A percentile compares a stretch with the other conserved stretches of the same genome.
Evolutionary conservation across 2,329 filamentous ascomycete genomes (phyloP).

Genomic region (Penicillium janthinellum): DNA sequence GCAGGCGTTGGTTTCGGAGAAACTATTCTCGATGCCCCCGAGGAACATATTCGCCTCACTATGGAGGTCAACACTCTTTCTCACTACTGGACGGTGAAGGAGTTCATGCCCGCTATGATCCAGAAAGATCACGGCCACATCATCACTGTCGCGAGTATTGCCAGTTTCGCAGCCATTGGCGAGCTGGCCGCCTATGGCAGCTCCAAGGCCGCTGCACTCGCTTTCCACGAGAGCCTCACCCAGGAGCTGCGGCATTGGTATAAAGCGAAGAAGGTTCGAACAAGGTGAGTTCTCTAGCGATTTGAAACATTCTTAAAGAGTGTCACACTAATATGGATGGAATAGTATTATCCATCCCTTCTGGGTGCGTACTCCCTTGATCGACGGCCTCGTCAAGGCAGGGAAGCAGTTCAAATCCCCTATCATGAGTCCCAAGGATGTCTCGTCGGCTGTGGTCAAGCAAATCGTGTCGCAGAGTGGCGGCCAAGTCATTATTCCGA

Average conservation of each 20-base stretch:
- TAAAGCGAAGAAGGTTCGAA: slow-evolving; percentile 31
- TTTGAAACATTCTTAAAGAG: neutral
- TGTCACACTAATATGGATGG: neutral
- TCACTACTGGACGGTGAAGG: slow-evolving; percentile 50
- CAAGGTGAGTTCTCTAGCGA: slow-evolving; percentile 22
- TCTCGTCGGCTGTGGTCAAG: neutral
- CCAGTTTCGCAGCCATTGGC: slow-evolving; percentile 47
- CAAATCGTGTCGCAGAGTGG: neutral
- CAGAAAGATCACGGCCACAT: slow-evolving; percentile 53
- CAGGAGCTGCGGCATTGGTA: slow-evolving; percentile 35
- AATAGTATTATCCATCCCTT: slow-evolving; percentile 23
- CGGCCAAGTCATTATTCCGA: slow-evolving; percentile 1
- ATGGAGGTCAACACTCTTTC: slow-evolving; percentile 53
- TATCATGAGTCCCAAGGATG: neutral
- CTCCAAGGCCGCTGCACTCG: slow-evolving; percentile 51
- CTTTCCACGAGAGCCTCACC: slow-evolving; percentile 51
- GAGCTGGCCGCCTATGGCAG: slow-evolving; percentile 54
- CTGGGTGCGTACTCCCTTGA: slow-evolving; percentile 43
- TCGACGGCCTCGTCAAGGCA: slow-evolving; percentile 29
- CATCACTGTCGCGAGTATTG: slow-evolving; percentile 55
- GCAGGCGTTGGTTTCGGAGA: slow-evolving; percentile 47
- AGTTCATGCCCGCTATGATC: slow-evolving; percentile 54
- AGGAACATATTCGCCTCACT: slow-evolving; percentile 44
- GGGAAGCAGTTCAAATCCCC: neutral
- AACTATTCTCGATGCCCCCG: slow-evolving; percentile 46